Evolutionary conservation across 2,329 filamentous ascomycete genomes (phyloP).

Genomic region (Ascochyta fabae): DNA sequence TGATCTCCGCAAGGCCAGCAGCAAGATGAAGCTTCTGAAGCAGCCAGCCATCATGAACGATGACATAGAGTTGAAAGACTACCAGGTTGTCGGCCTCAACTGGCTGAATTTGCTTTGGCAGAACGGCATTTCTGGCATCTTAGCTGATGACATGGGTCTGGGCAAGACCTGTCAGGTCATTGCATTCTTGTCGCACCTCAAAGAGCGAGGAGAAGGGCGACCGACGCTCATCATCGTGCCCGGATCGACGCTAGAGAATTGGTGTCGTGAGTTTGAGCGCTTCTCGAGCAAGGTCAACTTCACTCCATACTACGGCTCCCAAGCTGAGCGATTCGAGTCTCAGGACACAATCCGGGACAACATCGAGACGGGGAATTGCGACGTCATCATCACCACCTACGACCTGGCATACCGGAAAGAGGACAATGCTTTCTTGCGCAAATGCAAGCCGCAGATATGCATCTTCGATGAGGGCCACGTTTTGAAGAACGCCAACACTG

Average conservation of each 20-base stretch:
- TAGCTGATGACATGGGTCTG: slow-evolving; percentile 94
- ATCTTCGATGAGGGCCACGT: slow-evolving; percentile 96
- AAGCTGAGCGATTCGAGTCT: slow-evolving; percentile 70
- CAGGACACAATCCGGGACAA: slow-evolving; percentile 71
- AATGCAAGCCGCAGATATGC: slow-evolving; percentile 62
- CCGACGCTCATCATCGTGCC: slow-evolving; percentile 89
- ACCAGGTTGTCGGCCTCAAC: slow-evolving; percentile 92
- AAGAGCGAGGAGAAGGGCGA: slow-evolving; percentile 71
- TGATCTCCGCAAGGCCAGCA: slow-evolving; percentile 44
- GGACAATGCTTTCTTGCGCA: slow-evolving; percentile 69
- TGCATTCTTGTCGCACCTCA: slow-evolving; percentile 83
- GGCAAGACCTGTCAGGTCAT: slow-evolving; percentile 99
- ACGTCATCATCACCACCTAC: slow-evolving; percentile 76
- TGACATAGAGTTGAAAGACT: slow-evolving; percentile 82
- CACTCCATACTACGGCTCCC: slow-evolving; percentile 73
- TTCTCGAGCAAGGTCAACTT: slow-evolving; percentile 83
- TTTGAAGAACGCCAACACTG: slow-evolving; percentile 85
- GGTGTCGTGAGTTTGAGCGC: slow-evolving; percentile 85
- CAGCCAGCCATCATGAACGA: slow-evolving; percentile 82
- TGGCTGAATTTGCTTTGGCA: slow-evolving; percentile 88
- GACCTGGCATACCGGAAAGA: slow-evolving; percentile 66
- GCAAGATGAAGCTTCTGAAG: slow-evolving; percentile 56
- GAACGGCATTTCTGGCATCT: slow-evolving; percentile 81
- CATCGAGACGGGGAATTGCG: slow-evolving; percentile 61
- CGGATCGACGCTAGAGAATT: slow-evolving; percentile 93